These are phyloP conservation scores for Chamaecrista fasciculata DNA, from an alignment of 306 rosid genomes.

Conservation along the genomic window DNA sequence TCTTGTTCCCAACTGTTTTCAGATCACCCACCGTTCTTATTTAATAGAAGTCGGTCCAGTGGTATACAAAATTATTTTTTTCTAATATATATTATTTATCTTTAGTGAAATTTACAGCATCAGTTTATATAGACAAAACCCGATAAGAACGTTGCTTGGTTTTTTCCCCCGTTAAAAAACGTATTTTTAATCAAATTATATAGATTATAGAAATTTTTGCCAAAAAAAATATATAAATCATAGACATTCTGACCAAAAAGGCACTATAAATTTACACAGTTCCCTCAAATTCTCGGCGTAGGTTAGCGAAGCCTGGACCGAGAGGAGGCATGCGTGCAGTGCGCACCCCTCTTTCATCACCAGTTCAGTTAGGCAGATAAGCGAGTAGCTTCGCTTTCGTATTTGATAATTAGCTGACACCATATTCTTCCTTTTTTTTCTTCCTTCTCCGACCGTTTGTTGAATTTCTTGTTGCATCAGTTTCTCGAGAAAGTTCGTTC, in stretches of 20 bases:
- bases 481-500: slow-evolving; percentile 18
- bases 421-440: neutral
- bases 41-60: too few relatives aligned
- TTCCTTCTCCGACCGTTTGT: neutral
- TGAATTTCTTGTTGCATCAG: neutral
- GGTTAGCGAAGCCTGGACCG: neutral
- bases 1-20: too few relatives aligned
- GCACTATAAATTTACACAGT: neutral
- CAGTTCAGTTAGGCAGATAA: neutral
- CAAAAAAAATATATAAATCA: too few relatives aligned
- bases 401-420: neutral
- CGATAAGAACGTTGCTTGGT: too few relatives aligned
- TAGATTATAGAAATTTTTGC: too few relatives aligned
- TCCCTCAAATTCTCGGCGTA: neutral
- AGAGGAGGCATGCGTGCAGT: slow-evolving; percentile 18
- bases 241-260: too few relatives aligned
- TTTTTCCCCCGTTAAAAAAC: too few relatives aligned
- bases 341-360: slow-evolving; percentile 9
- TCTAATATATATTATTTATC: neutral
- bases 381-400: neutral
- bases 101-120: neutral
- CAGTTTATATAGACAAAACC: neutral
- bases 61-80: too few relatives aligned
- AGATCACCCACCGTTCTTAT: too few relatives aligned
- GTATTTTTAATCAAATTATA: too few relatives aligned